Percentiles rank a stretch among this genome's conserved stretches.
phyloP scores from a whole-genome alignment of 1,284 basidiomycete genomes.

The Sphagnurus paluster region DNA sequence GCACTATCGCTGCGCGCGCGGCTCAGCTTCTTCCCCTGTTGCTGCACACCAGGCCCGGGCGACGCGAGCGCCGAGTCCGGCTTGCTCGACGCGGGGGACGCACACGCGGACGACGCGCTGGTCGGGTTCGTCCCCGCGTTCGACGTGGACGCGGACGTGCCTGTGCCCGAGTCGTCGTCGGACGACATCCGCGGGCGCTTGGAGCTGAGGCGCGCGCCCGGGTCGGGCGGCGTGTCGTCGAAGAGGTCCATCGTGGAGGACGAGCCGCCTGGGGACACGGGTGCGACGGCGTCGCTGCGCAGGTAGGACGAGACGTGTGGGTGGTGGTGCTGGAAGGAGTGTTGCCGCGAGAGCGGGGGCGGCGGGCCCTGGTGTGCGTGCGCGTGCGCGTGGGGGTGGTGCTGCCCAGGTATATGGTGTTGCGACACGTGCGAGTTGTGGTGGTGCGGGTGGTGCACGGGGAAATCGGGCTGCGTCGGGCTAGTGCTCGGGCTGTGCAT shows the following conservation, averaged over 20 bases:
- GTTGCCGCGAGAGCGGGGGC: slow-evolving; percentile 52
- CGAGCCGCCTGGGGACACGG: slow-evolving; percentile 32
- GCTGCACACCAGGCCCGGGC: slow-evolving; percentile 18
- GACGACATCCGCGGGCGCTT: slow-evolving; percentile 48
- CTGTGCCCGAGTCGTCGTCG: slow-evolving; percentile 16
- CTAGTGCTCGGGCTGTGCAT: slow-evolving; percentile 58
- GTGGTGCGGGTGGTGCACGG: slow-evolving; percentile 29
- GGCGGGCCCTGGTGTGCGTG: slow-evolving; percentile 33
- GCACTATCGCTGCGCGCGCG: slow-evolving; percentile 55
- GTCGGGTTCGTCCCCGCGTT: no score
- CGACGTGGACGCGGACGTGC: no score
- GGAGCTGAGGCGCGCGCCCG: slow-evolving; percentile 31
- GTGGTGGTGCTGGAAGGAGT: slow-evolving; percentile 63
- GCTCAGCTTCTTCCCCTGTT: slow-evolving; percentile 33
- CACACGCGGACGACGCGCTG: no score
- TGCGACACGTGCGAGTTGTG: slow-evolving; percentile 17
- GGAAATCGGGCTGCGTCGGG: slow-evolving; percentile 64
- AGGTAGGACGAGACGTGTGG: slow-evolving; percentile 39
- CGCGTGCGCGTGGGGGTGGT: slow-evolving; percentile 23
- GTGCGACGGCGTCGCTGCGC: slow-evolving; percentile 29
- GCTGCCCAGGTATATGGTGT: slow-evolving; percentile 28
- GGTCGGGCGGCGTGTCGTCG: slow-evolving; percentile 28
- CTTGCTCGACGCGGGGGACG: no score
- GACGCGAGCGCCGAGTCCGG: slow-evolving; percentile 27
- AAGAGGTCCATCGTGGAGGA: slow-evolving; percentile 37